Base-by-base conservation (phyloP, 1,284 basidiomycete genomes). In the Caloboletus firmus region DNA sequence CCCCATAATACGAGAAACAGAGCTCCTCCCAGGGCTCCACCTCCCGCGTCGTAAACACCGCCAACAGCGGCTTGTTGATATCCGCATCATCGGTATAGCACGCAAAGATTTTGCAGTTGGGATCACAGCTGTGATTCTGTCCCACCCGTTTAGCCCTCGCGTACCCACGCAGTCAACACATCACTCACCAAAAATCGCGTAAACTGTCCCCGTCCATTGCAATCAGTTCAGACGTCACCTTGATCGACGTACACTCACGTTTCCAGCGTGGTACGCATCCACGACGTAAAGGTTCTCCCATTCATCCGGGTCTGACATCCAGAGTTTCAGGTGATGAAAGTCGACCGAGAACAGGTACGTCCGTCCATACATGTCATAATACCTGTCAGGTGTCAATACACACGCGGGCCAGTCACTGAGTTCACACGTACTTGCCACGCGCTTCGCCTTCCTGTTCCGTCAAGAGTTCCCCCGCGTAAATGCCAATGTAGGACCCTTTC, bases 111-210 rank as follows among this genome's bases (percentile, higher is more conserved):
- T 69, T 69, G 57, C 90, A 84, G 67, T 96, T 97, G 0, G 94
- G 93, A 57, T 92, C 85, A 65, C 93, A 96, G 17, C 89, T 93
- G 64, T 96, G 93, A 63, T 95, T 95, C 90, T 93, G 56, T 39
- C 20, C 53, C 48, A 24, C 18, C n/a, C n/a, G 7, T n/a, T 61
- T 49, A 56, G 51, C 40, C 32, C 31, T 20, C 43, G 17, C n/a
- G 28, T 10, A n/a, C 11, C 42, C 43, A 40, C 9, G 12, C 49
- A 2, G 47, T 22, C 62, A 60, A 53, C 59, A 31, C 17, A 15
- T 3, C 6, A 72, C 78, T 65, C 64, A 84, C 84, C 62, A 88
- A 61, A 61, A 85, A 89, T 17, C 85, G 77, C 37, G 86, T 87
- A 70, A 87, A 87, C 85, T 89, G 59, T 35, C 26, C 52, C n/a